Evolutionary conservation across 139 green algal species (phyloP).

Genomic region (Chlorella sp.): DNA sequence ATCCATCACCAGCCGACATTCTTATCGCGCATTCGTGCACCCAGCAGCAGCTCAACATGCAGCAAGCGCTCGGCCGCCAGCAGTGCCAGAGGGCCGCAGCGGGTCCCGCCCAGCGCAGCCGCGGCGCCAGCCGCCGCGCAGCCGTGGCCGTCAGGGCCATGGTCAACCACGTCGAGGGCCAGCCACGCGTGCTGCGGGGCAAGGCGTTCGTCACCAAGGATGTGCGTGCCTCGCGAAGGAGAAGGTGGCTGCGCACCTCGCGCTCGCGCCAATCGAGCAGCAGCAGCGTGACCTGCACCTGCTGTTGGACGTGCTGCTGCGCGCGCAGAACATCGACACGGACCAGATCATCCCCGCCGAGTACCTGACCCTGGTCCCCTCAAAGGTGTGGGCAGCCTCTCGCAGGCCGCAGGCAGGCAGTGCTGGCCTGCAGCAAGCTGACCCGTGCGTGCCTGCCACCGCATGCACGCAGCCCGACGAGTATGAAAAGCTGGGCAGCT

Average conservation of each 20-base stretch:
- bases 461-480: conserved; percentile 73
- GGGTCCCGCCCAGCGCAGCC: too few relatives aligned
- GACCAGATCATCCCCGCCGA: conserved; percentile 97
- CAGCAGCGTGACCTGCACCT: background rate
- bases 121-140: background rate
- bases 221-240: too few relatives aligned
- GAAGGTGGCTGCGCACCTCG: conserved; percentile 20
- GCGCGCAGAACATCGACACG: conserved; percentile 91
- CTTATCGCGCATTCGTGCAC: too few relatives aligned
- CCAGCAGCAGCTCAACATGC: background rate
- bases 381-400: conserved; percentile 72
- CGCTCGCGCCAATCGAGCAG: background rate
- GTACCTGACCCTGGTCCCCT: conserved; percentile 91
- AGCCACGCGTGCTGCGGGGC: conserved; percentile 49
- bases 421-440: too few relatives aligned
- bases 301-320: background rate
- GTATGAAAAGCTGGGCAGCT: conserved; percentile 95
- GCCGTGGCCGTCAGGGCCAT: conserved; percentile 29
- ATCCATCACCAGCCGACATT: background rate
- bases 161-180: conserved; percentile 20
- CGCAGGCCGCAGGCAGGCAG: too few relatives aligned
- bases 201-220: conserved; percentile 74
- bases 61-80: background rate
- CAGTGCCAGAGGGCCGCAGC: too few relatives aligned
- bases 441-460: too few relatives aligned